Evolutionary conservation across 2,329 filamentous ascomycete genomes (phyloP).

Genomic region (Apiospora malaysiana): DNA sequence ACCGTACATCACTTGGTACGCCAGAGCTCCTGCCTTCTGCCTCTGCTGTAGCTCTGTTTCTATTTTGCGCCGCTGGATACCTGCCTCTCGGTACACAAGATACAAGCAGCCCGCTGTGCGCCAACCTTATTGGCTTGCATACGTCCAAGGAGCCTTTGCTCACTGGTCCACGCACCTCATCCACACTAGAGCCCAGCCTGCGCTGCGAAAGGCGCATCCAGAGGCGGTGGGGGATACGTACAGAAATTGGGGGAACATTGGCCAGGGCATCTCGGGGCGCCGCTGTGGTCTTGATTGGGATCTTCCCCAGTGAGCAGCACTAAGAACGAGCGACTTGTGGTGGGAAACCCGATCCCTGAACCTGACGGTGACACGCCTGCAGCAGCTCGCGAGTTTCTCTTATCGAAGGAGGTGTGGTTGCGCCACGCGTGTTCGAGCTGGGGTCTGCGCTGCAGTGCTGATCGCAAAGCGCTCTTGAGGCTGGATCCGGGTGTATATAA

Average conservation of each 20-base stretch:
- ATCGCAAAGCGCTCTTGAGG: constrained; percentile 28
- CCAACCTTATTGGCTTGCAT: constrained; percentile 39
- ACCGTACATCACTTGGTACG: constrained; percentile 35
- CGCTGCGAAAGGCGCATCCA: constrained; percentile 33
- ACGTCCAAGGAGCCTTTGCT: constrained; percentile 32
- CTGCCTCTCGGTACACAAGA: constrained; percentile 25
- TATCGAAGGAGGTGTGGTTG: constrained; percentile 38
- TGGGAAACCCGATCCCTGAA: constrained; percentile 26
- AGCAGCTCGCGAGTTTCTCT: constrained; percentile 37
- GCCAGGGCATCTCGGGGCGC: constrained; percentile 23
- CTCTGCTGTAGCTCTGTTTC: constrained; percentile 28
- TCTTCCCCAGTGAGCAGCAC: neutral
- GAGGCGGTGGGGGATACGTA: constrained; percentile 33
- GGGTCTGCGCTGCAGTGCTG: constrained; percentile 33
- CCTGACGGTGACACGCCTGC: constrained; percentile 35
- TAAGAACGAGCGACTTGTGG: constrained; percentile 18
- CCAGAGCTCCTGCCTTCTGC: constrained; percentile 16
- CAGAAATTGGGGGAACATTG: constrained; percentile 29
- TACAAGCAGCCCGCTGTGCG: constrained; percentile 24
- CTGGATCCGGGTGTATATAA: constrained; percentile 50
- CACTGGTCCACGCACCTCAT: constrained; percentile 36
- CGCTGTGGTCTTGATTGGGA: constrained; percentile 10
- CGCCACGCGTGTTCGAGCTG: constrained; percentile 34
- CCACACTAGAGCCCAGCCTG: constrained; percentile 25
- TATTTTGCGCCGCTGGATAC: constrained; percentile 34